Evolutionary conservation across 2,329 filamentous ascomycete species (phyloP).

Genomic region (Chaetomiaceae sp.): DNA sequence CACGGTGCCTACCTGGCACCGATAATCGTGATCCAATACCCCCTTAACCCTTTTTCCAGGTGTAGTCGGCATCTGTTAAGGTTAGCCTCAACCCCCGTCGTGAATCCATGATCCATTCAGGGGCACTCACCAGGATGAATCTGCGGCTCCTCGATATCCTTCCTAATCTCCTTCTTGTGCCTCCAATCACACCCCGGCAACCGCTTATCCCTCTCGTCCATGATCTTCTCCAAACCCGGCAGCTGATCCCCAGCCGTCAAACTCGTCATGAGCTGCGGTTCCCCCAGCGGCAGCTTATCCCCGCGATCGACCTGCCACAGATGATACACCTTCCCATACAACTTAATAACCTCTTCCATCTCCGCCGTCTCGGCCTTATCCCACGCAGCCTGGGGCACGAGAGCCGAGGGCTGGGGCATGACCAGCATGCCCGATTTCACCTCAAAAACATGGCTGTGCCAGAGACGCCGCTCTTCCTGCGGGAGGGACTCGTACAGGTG

Average conservation of each 20-base stretch:
- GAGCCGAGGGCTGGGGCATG: constrained; percentile 57
- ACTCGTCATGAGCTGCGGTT: constrained; percentile 53
- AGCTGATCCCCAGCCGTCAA: constrained; percentile 47
- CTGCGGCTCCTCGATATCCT: constrained; percentile 37
- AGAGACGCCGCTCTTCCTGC: constrained; percentile 64
- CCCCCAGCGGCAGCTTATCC: constrained; percentile 51
- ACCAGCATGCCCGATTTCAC: constrained; percentile 77
- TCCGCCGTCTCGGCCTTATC: constrained; percentile 72
- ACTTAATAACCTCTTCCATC: constrained; percentile 68
- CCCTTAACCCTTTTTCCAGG: constrained; percentile 17
- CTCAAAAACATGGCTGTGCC: constrained; percentile 74
- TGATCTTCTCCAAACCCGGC: constrained; percentile 38
- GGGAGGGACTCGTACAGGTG: constrained; percentile 63
- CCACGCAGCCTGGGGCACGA: constrained; percentile 60
- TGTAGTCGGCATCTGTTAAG: constrained; percentile 20
- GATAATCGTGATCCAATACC: background rate
- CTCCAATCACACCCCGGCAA: constrained; percentile 42
- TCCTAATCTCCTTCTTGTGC: constrained; percentile 42
- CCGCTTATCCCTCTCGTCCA: constrained; percentile 42
- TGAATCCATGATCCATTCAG: background rate
- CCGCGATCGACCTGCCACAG: constrained; percentile 81
- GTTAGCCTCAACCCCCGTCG: background rate
- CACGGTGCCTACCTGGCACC: too few relatives aligned
- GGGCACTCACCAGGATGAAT: constrained; percentile 38
- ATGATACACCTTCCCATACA: constrained; percentile 84